These are phyloP conservation scores for Eucalyptus polybractea DNA, from an alignment of 345 rosid genomes.

Conservation along the genomic window DNA sequence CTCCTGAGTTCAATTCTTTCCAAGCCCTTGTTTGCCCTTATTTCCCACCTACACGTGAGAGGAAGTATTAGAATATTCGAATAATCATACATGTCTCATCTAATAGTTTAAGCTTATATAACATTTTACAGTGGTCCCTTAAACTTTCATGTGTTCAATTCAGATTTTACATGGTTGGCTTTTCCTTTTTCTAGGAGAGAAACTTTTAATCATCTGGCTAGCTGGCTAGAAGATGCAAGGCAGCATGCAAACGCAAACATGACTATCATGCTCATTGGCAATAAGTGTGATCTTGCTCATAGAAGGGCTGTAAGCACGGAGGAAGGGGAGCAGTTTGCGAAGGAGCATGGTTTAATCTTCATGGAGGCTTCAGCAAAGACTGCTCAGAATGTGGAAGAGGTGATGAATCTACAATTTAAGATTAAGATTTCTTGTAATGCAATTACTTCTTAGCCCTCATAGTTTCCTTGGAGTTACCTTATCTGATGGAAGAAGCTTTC, in stretches of 20 bases:
- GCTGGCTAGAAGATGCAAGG: conserved; percentile 96
- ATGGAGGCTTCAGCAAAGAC: conserved; percentile 99
- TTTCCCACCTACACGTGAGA: neutral
- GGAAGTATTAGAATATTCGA: neutral
- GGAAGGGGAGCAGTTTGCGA: conserved; percentile 96
- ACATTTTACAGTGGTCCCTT: neutral
- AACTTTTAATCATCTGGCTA: conserved; percentile 86
- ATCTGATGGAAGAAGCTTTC: neutral
- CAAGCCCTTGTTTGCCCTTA: neutral
- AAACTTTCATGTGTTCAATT: neutral
- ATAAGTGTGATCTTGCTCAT: conserved; percentile 92
- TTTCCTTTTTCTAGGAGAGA: conserved; percentile 46
- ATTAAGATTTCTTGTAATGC: neutral
- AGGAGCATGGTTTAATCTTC: conserved; percentile 88
- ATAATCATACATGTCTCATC: neutral
- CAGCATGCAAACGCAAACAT: conserved; percentile 97
- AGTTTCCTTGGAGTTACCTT: neutral
- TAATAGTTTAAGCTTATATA: neutral
- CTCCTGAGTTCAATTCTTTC: neutral
- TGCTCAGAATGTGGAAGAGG: conserved; percentile 98
- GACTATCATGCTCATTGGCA: conserved; percentile 94
- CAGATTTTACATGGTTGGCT: neutral
- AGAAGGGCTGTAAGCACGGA: conserved; percentile 88
- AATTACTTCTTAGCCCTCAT: neutral
- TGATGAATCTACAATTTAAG: neutral